These are phyloP conservation scores for Arthromyces matolae DNA, from an alignment of 768 basidiomycete genomes.

Conservation along the genomic window DNA sequence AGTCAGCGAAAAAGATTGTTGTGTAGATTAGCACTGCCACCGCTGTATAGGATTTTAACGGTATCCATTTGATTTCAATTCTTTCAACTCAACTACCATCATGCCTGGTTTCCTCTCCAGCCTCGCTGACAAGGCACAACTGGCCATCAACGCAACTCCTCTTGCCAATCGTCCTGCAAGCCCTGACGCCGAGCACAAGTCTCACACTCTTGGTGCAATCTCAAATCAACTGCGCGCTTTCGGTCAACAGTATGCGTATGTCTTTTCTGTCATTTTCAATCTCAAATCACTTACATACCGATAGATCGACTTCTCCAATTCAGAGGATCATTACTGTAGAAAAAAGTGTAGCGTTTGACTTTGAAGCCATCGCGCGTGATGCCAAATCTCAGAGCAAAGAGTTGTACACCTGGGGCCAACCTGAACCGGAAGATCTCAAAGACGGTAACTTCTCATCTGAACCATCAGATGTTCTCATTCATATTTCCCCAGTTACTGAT, in stretches of 20 bases:
- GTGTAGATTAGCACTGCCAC: conserved; percentile 37
- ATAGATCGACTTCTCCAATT: conserved; percentile 55
- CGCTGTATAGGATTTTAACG: conserved; percentile 13
- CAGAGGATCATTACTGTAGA: conserved; percentile 78
- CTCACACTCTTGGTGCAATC: conserved; percentile 55
- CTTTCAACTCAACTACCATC: conserved; percentile 28
- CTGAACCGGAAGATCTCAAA: conserved; percentile 65
- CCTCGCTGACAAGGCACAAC: conserved; percentile 76
- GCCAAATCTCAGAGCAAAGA: conserved; percentile 77
- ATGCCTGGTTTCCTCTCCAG: conserved; percentile 61
- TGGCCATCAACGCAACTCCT: conserved; percentile 59
- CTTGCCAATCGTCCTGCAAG: conserved; percentile 43
- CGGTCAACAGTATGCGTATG: conserved; percentile 72
- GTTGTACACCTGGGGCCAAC: conserved; percentile 80
- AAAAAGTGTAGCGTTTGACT: conserved; percentile 76
- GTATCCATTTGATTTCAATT: conserved; percentile 10
- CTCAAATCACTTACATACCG: conserved; percentile 8
- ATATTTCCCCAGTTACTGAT: conserved; percentile 56
- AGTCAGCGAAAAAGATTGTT: conserved; percentile 72
- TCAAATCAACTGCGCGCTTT: conserved; percentile 71
- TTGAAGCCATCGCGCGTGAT: conserved; percentile 63
- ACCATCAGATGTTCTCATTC: conserved; percentile 10
- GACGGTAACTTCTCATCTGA: conserved; percentile 46
- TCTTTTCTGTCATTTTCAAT: conserved; percentile 8
- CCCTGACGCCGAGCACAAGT: conserved; percentile 44